Evolutionary conservation across 2,329 filamentous ascomycete genomes (phyloP).

Genomic region (Neocatenulostroma microsporum): DNA sequence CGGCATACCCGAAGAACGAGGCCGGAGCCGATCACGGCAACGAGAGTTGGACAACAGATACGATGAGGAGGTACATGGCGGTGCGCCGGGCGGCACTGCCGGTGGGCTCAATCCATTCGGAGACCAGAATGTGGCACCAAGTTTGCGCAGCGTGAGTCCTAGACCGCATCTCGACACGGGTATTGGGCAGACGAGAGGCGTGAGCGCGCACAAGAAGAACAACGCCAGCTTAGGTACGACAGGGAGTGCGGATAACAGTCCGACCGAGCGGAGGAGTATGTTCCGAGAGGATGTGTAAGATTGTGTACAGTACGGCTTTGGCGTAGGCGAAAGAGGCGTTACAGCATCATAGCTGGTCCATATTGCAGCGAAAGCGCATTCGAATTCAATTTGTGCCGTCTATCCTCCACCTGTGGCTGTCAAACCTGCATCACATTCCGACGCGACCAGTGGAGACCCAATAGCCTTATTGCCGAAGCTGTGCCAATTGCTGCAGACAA

Average conservation of each 20-base stretch:
- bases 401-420: too few relatives aligned
- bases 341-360: too few relatives aligned
- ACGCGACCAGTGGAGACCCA: too few relatives aligned
- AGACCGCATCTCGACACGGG: constrained; percentile 53
- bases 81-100: constrained; percentile 17
- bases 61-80: constrained; percentile 40
- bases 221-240: constrained; percentile 26
- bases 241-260: constrained; percentile 44
- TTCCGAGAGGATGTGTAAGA: constrained; percentile 60
- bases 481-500: too few relatives aligned
- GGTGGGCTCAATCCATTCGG: constrained; percentile 58
- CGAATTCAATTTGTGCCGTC: too few relatives aligned
- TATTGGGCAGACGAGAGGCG: constrained; percentile 41
- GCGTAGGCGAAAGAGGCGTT: too few relatives aligned
- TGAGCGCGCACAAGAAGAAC: constrained; percentile 34
- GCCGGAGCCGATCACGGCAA: constrained; percentile 44
- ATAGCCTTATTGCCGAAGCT: too few relatives aligned
- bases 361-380: too few relatives aligned
- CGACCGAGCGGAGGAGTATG: constrained; percentile 60
- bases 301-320: too few relatives aligned
- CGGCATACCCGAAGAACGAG: constrained; percentile 32
- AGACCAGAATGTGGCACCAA: constrained; percentile 55
- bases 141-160: constrained; percentile 65
- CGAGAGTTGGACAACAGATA: constrained; percentile 38
- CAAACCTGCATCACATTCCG: too few relatives aligned